These are phyloP conservation scores for Myxozyma mucilagina DNA, from an alignment of 805 yeast genomes.

Conservation along the genomic window DNA sequence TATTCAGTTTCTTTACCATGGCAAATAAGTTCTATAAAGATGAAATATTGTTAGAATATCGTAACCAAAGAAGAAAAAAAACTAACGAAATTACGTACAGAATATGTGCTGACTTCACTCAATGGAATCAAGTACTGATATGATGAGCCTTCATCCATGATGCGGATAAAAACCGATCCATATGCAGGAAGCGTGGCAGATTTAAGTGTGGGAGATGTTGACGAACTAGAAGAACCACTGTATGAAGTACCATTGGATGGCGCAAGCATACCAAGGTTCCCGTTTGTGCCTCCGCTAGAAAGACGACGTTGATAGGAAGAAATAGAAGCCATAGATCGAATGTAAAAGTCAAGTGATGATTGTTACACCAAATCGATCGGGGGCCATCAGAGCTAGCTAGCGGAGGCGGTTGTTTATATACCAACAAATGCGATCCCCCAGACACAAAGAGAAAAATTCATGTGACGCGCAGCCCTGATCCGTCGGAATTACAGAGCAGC, in stretches of 20 bases:
- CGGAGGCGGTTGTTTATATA: no score
- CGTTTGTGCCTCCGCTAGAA: constrained; percentile 16
- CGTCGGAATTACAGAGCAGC: no score
- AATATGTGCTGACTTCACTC: constrained; percentile 22
- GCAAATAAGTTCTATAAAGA: constrained; percentile 18
- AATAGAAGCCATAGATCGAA: constrained; percentile 3
- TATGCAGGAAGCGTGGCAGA: constrained; percentile 3
- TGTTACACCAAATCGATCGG: no score
- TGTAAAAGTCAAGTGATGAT: not conserved
- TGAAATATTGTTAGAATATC: not conserved
- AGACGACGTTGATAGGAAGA: constrained; percentile 23
- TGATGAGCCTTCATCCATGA: constrained; percentile 14
- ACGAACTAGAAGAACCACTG: constrained; percentile 10
- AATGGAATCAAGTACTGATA: constrained; percentile 26
- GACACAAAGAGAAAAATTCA: no score
- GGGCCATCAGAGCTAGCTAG: not conserved
- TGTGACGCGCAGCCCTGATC: no score
- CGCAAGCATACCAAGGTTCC: constrained; percentile 10
- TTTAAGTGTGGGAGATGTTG: constrained; percentile 18
- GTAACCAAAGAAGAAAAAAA: no score
- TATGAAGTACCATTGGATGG: constrained; percentile 1
- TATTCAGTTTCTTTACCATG: constrained; percentile 29
- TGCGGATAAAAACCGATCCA: constrained; percentile 25
- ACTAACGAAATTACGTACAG: constrained; percentile 1
- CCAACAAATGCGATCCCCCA: no score